These are phyloP conservation scores for Saccharomyces paradoxus DNA, from an alignment of 805 yeast genomes.

Conservation along the genomic window DNA sequence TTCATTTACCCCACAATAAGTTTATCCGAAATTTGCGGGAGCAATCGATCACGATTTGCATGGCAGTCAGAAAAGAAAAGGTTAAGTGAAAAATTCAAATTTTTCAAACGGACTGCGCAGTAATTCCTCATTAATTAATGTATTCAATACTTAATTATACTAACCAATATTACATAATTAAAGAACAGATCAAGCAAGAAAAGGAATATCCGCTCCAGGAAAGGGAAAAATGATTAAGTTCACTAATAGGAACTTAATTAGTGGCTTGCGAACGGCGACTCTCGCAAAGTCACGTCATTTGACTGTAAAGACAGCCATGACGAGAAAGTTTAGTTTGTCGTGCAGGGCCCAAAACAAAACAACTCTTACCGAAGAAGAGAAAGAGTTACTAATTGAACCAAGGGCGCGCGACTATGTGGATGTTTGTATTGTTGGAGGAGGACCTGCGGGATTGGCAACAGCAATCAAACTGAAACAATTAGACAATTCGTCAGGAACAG, in stretches of 20 bases:
- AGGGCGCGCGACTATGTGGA: conserved; percentile 83
- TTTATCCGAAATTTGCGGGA: background rate
- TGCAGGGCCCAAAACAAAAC: background rate
- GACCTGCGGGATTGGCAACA: conserved; percentile 94
- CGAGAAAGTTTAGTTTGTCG: background rate
- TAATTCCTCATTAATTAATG: background rate
- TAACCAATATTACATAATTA: background rate
- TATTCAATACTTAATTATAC: background rate
- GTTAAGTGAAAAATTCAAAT: background rate
- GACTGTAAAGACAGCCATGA: background rate
- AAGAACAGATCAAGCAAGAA: background rate
- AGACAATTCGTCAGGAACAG: conserved; percentile 54
- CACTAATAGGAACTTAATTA: background rate
- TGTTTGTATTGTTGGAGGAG: conserved; percentile 94
- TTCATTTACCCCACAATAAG: background rate
- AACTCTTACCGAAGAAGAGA: conserved; percentile 36
- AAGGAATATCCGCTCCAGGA: background rate
- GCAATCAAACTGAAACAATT: conserved; percentile 85
- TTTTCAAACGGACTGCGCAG: background rate
- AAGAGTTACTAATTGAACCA: conserved; percentile 45
- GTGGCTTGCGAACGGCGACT: background rate
- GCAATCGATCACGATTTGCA: background rate
- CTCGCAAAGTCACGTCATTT: background rate
- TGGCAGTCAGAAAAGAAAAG: background rate
- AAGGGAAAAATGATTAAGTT: background rate